Evolutionary conservation across 2,329 filamentous ascomycete genomes (phyloP), one percentile per base, ranked within the genome.

Genomic region (Cercospora zeina): DNA sequence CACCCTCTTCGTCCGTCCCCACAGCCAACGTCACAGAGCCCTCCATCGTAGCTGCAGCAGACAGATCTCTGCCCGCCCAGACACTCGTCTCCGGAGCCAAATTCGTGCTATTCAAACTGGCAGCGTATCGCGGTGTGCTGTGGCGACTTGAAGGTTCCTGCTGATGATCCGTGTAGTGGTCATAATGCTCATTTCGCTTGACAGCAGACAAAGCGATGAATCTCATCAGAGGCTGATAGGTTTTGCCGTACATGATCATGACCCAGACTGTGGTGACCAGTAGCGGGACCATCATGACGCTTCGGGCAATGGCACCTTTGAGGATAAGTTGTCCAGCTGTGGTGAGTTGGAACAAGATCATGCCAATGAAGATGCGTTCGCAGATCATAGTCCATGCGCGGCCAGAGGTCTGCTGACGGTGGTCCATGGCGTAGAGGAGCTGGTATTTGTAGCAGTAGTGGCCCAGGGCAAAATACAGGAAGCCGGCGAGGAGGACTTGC

Each of bases 391-490:
- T 89, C 95, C 95, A 99, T 4, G 93, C 92, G 64, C 89, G 87
- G 19, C 96, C 96, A 0, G 93, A 97, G 14, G 92, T 91, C 73
- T 96, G 92, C 72, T 96, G 91, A 14, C 91, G 90, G 74, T 97
- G 93, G 71, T 97, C 93, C 95, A 99, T 99, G 33, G 95, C 92
- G 75, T 99, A 99, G 4, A 99, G 82, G 4, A 99, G 82, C 79
- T 99, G 96, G 77, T 99, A 99, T 75, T 97, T 97, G 83, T 96
- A 96, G 33, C 91, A 90, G 73, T 93, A 93, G 74, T 91, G 89
- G 19, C 92, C 92, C 13, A 96, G 84, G 19, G 85, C 72, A 70
- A 96, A 96, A 76, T 96, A 99, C 11, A 91, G 54, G 54, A 93
- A 79, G 3, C 95, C 95, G 54, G 93, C 87, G 9, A 93, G 81